Evolutionary conservation across 1,139 yeast species (phyloP).

Genomic region (Scheffersomyces insectosa): DNA sequence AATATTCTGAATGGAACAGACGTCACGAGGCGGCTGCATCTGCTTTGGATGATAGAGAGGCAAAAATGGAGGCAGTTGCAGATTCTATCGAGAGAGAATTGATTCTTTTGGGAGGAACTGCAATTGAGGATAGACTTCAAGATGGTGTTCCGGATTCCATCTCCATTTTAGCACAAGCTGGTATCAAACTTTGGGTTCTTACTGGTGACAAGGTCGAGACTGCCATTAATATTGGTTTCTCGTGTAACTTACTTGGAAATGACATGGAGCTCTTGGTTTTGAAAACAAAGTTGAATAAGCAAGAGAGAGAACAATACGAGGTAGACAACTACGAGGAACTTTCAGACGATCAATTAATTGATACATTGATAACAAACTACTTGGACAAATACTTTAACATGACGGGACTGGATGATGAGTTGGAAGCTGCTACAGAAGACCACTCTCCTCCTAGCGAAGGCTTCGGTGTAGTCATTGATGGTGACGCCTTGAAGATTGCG

Average conservation of each 20-base stretch:
- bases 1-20: constrained; percentile 45
- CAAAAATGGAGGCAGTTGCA: constrained; percentile 46
- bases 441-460: constrained; percentile 79
- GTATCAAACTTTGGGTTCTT: constrained; percentile 52
- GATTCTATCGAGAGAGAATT: constrained; percentile 49
- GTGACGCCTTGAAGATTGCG: constrained; percentile 82
- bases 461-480: constrained; percentile 87
- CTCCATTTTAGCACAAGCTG: constrained; percentile 45
- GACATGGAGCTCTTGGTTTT: constrained; percentile 46
- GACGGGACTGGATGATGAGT: constrained; percentile 60
- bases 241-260: constrained; percentile 50
- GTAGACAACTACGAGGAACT: constrained; percentile 32
- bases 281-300: constrained; percentile 32
- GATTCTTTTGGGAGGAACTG: constrained; percentile 50
- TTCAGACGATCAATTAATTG: constrained; percentile 40
- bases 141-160: constrained; percentile 55
- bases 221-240: constrained; percentile 52
- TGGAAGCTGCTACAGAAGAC: constrained; percentile 61
- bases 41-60: constrained; percentile 45
- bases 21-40: constrained; percentile 45
- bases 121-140: constrained; percentile 52
- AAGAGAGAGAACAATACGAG: constrained; percentile 34
- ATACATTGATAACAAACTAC: constrained; percentile 58
- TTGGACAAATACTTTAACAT: constrained; percentile 62
- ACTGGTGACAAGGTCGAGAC: constrained; percentile 56